Evolutionary conservation across 192 early-diverging fungal genomes (phyloP).

Genomic region (Obelidium mucronatum): DNA sequence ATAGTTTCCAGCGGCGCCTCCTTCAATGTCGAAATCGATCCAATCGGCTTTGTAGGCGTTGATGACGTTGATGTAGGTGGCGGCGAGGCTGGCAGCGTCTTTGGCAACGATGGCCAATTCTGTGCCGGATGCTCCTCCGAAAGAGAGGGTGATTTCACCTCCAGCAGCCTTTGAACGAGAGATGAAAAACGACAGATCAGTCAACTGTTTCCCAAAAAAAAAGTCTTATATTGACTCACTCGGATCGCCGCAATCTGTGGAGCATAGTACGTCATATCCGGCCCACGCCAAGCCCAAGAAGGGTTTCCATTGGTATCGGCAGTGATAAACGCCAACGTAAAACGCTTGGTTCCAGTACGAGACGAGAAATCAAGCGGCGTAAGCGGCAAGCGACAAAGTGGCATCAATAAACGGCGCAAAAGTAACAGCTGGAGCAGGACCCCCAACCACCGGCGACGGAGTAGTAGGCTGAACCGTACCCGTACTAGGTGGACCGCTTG

Average conservation of each 20-base stretch:
- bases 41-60: slow-evolving; percentile 41
- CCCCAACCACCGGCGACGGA: too few species aligned
- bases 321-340: slow-evolving; percentile 48
- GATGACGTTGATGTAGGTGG: slow-evolving; percentile 48
- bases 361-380: slow-evolving; percentile 30
- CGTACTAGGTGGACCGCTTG: neutral
- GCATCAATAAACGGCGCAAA: slow-evolving; percentile 54
- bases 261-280: neutral
- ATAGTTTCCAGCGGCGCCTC: slow-evolving; percentile 30
- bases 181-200: neutral
- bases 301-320: slow-evolving; percentile 38
- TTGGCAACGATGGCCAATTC: slow-evolving; percentile 35
- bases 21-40: slow-evolving; percentile 60
- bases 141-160: slow-evolving; percentile 51
- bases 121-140: slow-evolving; percentile 50
- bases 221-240: neutral
- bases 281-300: slow-evolving; percentile 31
- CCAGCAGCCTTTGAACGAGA: slow-evolving; percentile 5
- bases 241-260: neutral
- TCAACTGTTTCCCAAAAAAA: neutral
- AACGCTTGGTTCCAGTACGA: slow-evolving; percentile 41
- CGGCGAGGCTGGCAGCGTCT: slow-evolving; percentile 21
- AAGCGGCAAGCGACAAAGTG: slow-evolving; percentile 37
- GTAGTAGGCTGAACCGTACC: too few species aligned
- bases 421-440: too few species aligned